Base-by-base conservation (phyloP, 345 rosid genomes). In the Carallia pectinifolia region DNA sequence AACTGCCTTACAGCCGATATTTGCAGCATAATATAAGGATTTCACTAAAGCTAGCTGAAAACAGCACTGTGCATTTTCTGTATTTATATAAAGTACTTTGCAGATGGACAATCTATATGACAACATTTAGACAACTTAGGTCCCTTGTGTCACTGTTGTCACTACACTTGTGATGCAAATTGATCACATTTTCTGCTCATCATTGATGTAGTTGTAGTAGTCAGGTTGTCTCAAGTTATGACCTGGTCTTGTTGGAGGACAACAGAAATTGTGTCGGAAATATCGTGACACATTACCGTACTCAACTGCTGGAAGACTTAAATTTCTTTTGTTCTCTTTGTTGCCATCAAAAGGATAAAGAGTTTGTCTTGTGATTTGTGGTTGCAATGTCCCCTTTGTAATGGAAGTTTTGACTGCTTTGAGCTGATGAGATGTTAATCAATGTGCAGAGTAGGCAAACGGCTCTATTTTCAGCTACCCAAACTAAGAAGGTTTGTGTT, bases 391-490 rank as follows among this genome's bases (percentile, higher is more conserved):
- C 12, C 12, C 6, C 33, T 16, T 5, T 23, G 8, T 4, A 13
- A 44, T 3, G 16, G 3, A 44, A 12, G 50, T 44, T 44, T 44
- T 44, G 6, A 19, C 27, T 56, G 13, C n/a, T 67, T 55, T 63
- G 62, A 67, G 69, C 77, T 83, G 70, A 84, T 70, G 44, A 33
- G 65, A 47, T 39, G 5, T 38, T 64, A 37, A 34, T 76, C 55
- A 39, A 68, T 74, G 71, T 81, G 88, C 89, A 95, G 97, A 83
- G 82, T 73, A 89, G 98, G 78, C 99, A 92, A 85, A 90, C 99
- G 2, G 97, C 99, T 36, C 80, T 96, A 63, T 96, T 96, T 82
- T 96, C 99, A 55, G 99, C 98, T 60, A 96, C 99, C 34, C 98
- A 96, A 76, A 90, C 99, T 10, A 85, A 87, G 62, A 89, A 96